Percentiles rank a stretch among this genome's conserved stretches.
These are phyloP conservation scores for Aeschynomene evenia DNA, from an alignment of 306 rosid species.

Conservation along the genomic window DNA sequence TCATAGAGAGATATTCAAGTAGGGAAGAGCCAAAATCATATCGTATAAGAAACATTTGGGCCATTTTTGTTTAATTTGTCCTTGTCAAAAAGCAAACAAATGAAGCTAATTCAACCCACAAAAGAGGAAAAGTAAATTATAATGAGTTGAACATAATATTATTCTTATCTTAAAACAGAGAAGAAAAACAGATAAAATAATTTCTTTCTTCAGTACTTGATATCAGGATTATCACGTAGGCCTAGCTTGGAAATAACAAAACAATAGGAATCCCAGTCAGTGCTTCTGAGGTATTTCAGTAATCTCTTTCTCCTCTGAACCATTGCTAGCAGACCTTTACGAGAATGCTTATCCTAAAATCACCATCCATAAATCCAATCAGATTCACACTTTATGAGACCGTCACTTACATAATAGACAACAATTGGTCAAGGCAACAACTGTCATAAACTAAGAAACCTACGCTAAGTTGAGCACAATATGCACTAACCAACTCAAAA, in stretches of 20 bases:
- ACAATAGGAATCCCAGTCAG: constrained; percentile 94
- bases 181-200: background rate
- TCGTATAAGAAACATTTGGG: background rate
- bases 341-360: constrained; percentile 86
- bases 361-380: constrained; percentile 23
- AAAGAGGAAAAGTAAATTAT: background rate
- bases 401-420: background rate
- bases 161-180: background rate
- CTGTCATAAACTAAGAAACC: background rate
- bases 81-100: background rate
- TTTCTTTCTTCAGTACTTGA: background rate
- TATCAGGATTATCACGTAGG: constrained; percentile 82
- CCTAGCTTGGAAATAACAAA: constrained; percentile 75
- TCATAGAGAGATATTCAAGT: background rate
- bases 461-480: background rate
- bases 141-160: background rate
- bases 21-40: background rate
- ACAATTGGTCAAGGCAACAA: background rate
- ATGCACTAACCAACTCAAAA: constrained; percentile 10
- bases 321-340: constrained; percentile 82
- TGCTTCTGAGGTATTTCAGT: constrained; percentile 83
- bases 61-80: background rate
- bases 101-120: background rate
- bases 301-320: constrained; percentile 81
- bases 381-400: background rate